phyloP scores from a whole-genome alignment of 2,329 filamentous ascomycete species.

The Calonectria naviculata region DNA sequence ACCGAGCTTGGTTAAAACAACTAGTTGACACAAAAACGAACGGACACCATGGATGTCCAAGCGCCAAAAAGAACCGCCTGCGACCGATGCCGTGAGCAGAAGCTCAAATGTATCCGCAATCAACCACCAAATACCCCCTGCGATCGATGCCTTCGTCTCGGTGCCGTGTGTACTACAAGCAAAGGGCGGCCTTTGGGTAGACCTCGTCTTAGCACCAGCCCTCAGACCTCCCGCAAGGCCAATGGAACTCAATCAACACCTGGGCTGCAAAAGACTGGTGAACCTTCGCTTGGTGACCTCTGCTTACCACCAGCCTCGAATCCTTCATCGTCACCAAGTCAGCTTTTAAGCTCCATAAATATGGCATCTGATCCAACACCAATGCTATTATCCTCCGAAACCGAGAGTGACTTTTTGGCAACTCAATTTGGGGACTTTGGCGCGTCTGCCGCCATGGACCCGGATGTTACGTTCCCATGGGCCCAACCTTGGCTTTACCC shows the following conservation, averaged over 20 bases:
- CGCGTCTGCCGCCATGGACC: not conserved
- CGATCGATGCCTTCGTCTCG: not conserved
- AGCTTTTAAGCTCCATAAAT: not conserved
- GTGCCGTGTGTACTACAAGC: not conserved
- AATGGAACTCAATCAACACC: not conserved
- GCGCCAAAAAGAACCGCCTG: conserved; percentile 1
- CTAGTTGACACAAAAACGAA: not conserved
- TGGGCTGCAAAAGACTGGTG: not conserved
- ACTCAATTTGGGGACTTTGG: not conserved
- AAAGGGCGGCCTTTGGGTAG: not conserved
- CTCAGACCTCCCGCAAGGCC: not conserved
- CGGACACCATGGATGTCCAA: not conserved
- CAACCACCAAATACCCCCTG: not conserved
- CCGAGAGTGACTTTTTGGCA: not conserved
- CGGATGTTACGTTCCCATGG: not conserved
- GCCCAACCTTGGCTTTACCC: not conserved
- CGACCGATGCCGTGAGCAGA: conserved; percentile 3
- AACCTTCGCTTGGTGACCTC: not conserved
- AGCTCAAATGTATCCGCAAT: not conserved
- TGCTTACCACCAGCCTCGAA: not conserved
- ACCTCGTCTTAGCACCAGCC: not conserved
- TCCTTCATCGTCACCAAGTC: not conserved
- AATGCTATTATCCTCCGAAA: not conserved
- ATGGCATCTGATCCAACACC: not conserved
- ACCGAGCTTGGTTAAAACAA: not conserved